These are phyloP conservation scores for Clitocybe nebularis DNA, from an alignment of 1,284 basidiomycete genomes.

Conservation along the genomic window DNA sequence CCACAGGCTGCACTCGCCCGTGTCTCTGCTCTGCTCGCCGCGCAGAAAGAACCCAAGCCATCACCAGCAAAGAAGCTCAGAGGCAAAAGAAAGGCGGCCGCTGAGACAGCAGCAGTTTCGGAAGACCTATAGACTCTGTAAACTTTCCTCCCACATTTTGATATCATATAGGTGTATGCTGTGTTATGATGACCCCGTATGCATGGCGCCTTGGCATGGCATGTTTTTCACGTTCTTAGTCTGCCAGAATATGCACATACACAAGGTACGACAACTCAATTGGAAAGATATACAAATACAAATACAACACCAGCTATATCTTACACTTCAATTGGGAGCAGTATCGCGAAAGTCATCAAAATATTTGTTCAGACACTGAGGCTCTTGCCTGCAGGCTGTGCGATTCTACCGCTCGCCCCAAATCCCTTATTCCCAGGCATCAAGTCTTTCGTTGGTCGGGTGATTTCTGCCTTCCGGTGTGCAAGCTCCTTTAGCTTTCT, in stretches of 20 bases:
- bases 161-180: slow-evolving; percentile 17
- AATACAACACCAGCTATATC: too few relatives aligned
- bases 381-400: slow-evolving; percentile 52
- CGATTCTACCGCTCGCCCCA: slow-evolving; percentile 49
- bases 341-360: background rate
- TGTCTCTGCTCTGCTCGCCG: slow-evolving; percentile 68
- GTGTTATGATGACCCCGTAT: slow-evolving; percentile 17
- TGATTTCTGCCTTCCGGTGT: slow-evolving; percentile 48
- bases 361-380: slow-evolving; percentile 30
- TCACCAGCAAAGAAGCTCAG: slow-evolving; percentile 70
- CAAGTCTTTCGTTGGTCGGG: slow-evolving; percentile 46
- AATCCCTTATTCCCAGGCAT: slow-evolving; percentile 32
- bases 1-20: slow-evolving; percentile 83
- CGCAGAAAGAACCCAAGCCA: slow-evolving; percentile 74
- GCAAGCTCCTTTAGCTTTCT: slow-evolving; percentile 45
- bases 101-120: slow-evolving; percentile 11
- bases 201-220: slow-evolving; percentile 14
- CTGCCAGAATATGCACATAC: too few relatives aligned
- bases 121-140: slow-evolving; percentile 8
- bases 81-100: slow-evolving; percentile 57
- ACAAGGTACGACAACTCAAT: background rate
- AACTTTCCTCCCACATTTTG: slow-evolving; percentile 1
- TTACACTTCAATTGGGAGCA: too few relatives aligned
- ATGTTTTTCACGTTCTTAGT: too few relatives aligned
- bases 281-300: too few relatives aligned